Evolutionary conservation across 2,329 filamentous ascomycete species (phyloP).

Genomic region (Penicillium sp.): DNA sequence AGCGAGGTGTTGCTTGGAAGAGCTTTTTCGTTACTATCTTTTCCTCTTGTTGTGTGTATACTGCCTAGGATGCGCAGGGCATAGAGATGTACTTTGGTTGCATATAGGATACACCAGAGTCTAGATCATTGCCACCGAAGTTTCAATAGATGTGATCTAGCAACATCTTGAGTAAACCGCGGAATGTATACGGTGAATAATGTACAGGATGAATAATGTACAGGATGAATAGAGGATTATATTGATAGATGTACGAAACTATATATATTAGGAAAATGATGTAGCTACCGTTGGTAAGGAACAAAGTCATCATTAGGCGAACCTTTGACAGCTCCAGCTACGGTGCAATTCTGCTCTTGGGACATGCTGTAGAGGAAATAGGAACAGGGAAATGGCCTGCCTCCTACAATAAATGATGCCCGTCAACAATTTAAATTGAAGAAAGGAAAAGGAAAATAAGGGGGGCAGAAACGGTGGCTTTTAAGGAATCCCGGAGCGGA

Average conservation of each 20-base stretch:
- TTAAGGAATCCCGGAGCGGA: conserved; percentile 25
- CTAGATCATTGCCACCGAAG: background rate
- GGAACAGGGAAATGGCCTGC: conserved; percentile 45
- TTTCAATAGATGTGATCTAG: background rate
- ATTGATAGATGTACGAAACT: background rate
- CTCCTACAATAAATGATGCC: conserved; percentile 66
- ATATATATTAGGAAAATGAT: conserved; percentile 29
- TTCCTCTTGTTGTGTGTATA: background rate
- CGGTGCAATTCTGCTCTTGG: conserved; percentile 59
- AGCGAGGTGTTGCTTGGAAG: conserved; percentile 2
- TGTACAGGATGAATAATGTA: too few species aligned
- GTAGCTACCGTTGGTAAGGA: conserved; percentile 67
- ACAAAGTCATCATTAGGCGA: conserved; percentile 55
- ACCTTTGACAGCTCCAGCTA: conserved; percentile 63
- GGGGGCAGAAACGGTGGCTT: conserved; percentile 18
- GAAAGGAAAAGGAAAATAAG: conserved; percentile 34
- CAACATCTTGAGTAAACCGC: background rate
- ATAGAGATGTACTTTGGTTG: background rate
- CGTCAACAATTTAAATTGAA: conserved; percentile 52
- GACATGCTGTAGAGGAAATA: conserved; percentile 61
- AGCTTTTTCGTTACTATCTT: background rate
- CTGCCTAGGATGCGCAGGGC: background rate
- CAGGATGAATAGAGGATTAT: too few species aligned
- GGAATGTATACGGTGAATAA: background rate
- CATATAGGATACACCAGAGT: background rate